These are phyloP conservation scores for Monosporozyma aerobia DNA, from an alignment of 805 yeast species.

Conservation along the genomic window DNA sequence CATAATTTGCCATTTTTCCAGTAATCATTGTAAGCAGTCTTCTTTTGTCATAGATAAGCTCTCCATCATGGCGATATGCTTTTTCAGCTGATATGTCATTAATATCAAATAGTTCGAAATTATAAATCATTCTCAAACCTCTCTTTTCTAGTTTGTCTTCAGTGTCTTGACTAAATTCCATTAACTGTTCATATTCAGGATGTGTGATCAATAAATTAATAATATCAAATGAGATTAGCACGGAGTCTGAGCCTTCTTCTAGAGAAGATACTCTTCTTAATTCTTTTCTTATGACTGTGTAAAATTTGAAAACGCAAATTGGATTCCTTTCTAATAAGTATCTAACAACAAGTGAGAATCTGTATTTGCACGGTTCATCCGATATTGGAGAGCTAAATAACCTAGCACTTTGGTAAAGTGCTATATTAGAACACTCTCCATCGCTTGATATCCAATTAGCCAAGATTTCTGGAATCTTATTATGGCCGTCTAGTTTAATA, in stretches of 20 bases:
- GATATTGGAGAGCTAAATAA: constrained; percentile 23
- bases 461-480: constrained; percentile 31
- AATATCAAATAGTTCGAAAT: constrained; percentile 8
- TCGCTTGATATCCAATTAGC: constrained; percentile 24
- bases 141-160: constrained; percentile 13
- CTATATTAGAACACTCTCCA: constrained; percentile 19
- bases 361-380: constrained; percentile 27
- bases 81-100: constrained; percentile 2
- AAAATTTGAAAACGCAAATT: constrained; percentile 22
- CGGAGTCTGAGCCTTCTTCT: constrained; percentile 20
- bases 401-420: constrained; percentile 23
- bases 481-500: constrained; percentile 24
- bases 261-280: constrained; percentile 22
- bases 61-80: constrained; percentile 7
- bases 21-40: constrained; percentile 13
- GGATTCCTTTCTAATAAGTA: constrained; percentile 24
- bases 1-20: constrained; percentile 12
- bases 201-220: constrained; percentile 18
- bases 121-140: constrained; percentile 10
- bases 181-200: constrained; percentile 20
- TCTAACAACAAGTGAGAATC: constrained; percentile 23
- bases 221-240: constrained; percentile 25
- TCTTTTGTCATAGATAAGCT: constrained; percentile 13
- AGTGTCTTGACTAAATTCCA: constrained; percentile 11
- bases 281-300: constrained; percentile 21